Base-by-base conservation (phyloP, 1,139 yeast species). In the Taphrina populina region DNA sequence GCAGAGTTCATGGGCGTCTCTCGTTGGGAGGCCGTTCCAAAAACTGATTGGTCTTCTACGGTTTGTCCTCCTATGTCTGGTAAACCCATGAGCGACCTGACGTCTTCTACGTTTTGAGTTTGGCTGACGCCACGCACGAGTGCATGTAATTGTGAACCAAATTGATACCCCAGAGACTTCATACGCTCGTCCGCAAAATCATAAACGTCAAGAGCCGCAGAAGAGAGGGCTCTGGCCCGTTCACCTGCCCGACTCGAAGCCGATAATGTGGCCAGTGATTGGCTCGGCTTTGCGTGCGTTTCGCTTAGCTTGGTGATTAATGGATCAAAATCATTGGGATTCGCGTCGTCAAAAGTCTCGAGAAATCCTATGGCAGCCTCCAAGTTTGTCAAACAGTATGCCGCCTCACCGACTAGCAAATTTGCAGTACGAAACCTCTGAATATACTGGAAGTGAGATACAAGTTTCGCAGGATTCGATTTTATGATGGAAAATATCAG, bases 351-450 rank as follows among this genome's bases (percentile, higher is more conserved):
- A 13, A 76, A 71, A 15, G 75, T 71, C 41, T 76, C 76, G 11
- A 79, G 63, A 59, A 79, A 80, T 15, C 75, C 74, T 19, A 81
- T 67, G 2, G 84, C 78, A 0, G 87, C 88, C 62, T 82, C 86
- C 44, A 80, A 68, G 64, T 82, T 82, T 1, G 87, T 82, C 51
- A 81, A 66, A 47, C 81, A 80, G 64, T 80, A 82, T 29, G 78
- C 66, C 33, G 78, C 72, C 59, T 79, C 80, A 26, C 82, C 82
- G 24, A 68, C 69, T 40, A 77, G 64, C 23, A 72, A 70, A 23
- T 67, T 64, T 36, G 71, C 71, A 59, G 80, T 78, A 52, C 83
- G 72, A 65, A 81, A 82, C 47, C 84, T 67, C 59, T 76, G 77
- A 57, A 81, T 76, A 64, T 74, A 80, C 53, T 74, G 71, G 55